Percentiles rank a stretch among this genome's conserved stretches.
Conservation (phyloP, 148 eudicot species). For the Nepenthes gracilis region DNA sequence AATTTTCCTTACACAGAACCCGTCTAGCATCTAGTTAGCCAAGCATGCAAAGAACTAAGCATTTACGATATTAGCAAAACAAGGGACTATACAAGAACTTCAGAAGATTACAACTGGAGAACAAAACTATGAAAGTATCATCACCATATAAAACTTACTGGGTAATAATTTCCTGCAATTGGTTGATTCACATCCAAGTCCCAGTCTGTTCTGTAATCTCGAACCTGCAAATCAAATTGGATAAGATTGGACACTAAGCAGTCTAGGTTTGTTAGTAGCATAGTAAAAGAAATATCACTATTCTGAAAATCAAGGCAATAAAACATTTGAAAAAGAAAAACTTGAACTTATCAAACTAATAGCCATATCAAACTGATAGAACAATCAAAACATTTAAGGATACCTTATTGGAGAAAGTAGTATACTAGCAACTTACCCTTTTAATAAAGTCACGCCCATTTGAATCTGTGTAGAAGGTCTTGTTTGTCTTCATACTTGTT, state of each 20-base stretch:
- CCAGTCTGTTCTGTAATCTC: slow-evolving; percentile 70
- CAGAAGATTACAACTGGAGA: background rate
- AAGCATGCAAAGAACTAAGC: too few relatives aligned
- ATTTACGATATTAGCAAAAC: too few relatives aligned
- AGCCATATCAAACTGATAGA: too few relatives aligned
- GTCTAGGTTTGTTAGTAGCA: background rate
- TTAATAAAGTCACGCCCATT: slow-evolving; percentile 67
- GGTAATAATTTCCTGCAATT: slow-evolving; percentile 77
- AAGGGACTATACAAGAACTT: background rate
- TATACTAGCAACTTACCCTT: slow-evolving; percentile 35
- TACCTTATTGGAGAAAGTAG: background rate
- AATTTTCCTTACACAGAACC: too few relatives aligned
- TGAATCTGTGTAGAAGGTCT: slow-evolving; percentile 68
- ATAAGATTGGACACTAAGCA: background rate
- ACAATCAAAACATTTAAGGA: too few relatives aligned
- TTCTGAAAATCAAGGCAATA: too few relatives aligned
- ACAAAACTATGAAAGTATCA: background rate
- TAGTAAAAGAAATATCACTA: background rate
- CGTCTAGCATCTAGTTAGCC: too few relatives aligned
- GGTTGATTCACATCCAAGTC: slow-evolving; percentile 53
- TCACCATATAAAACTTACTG: slow-evolving; percentile 27
- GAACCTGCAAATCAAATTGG: slow-evolving; percentile 29
- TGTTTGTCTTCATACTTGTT: slow-evolving; percentile 47
- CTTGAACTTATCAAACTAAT: background rate
- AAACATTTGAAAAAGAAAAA: background rate